Conservation (phyloP, 2,329 filamentous ascomycete species). For the Aspergillus flavus region DNA sequence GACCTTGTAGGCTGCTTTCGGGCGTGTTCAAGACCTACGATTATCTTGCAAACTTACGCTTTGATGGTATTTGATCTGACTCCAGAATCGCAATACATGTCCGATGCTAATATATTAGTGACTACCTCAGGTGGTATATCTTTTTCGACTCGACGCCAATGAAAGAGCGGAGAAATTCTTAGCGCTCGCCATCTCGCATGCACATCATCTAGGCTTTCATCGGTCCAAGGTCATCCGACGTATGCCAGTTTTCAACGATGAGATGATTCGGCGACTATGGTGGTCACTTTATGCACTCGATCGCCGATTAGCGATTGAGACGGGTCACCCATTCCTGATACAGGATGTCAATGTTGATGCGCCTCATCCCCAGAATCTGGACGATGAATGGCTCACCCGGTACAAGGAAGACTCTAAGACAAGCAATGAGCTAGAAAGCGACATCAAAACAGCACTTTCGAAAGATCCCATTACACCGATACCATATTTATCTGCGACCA, state of each 20-base stretch:
- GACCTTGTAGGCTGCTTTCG: constrained; percentile 20
- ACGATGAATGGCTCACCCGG: constrained; percentile 19
- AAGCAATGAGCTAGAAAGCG: background rate
- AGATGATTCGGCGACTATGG: constrained; percentile 32
- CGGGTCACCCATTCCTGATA: constrained; percentile 29
- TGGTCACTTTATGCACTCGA: constrained; percentile 33
- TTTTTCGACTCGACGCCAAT: constrained; percentile 22
- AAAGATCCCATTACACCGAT: constrained; percentile 9
- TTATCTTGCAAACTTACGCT: constrained; percentile 20
- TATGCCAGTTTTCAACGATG: constrained; percentile 18
- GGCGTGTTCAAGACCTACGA: constrained; percentile 17
- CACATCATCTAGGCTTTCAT: constrained; percentile 27
- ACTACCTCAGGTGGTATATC: constrained; percentile 21
- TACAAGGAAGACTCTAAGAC: background rate
- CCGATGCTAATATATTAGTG: background rate
- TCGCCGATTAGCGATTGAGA: constrained; percentile 27
- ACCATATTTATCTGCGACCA: constrained; percentile 25
- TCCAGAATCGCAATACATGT: background rate
- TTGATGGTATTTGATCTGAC: constrained; percentile 18
- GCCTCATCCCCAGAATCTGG: constrained; percentile 19
- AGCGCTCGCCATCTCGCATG: constrained; percentile 23
- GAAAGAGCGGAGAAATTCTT: constrained; percentile 18
- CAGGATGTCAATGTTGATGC: constrained; percentile 29
- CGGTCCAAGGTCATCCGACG: constrained; percentile 18
- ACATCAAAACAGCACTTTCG: background rate